phyloP scores from a whole-genome alignment of 1,139 yeast species.

The Starmera stellimalicola region DNA sequence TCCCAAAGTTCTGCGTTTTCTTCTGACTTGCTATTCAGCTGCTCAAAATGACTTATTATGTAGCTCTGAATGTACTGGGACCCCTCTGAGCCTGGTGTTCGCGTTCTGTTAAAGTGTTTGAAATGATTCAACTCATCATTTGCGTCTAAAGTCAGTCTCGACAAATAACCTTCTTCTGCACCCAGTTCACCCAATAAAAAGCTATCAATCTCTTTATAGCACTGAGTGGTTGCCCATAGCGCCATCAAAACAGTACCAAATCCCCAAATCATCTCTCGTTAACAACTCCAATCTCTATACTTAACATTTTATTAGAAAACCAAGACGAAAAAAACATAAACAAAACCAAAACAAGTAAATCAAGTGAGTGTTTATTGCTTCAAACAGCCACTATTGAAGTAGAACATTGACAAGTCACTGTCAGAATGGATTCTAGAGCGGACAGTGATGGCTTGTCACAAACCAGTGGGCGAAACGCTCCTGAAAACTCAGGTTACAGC shows the following conservation, averaged over 20 bases:
- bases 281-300: no score
- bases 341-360: background rate
- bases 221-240: background rate
- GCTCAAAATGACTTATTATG: conserved; percentile 22
- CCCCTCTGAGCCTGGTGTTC: conserved; percentile 38
- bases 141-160: conserved; percentile 11
- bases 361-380: no score
- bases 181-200: background rate
- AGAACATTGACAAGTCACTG: no score
- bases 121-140: conserved; percentile 11
- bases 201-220: background rate
- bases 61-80: conserved; percentile 30
- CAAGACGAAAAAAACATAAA: background rate
- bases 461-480: background rate
- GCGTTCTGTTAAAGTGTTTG: conserved; percentile 24
- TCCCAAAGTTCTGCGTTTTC: conserved; percentile 23
- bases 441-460: background rate
- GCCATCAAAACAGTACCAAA: background rate
- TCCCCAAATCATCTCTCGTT: background rate
- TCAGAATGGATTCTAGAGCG: background rate
- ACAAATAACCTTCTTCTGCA: conserved; percentile 8
- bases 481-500: background rate
- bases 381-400: no score
- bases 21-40: conserved; percentile 12
- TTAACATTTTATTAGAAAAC: no score